Base-by-base conservation (phyloP, 2,329 filamentous ascomycete genomes). In the Pochonia chlamydosporia region DNA sequence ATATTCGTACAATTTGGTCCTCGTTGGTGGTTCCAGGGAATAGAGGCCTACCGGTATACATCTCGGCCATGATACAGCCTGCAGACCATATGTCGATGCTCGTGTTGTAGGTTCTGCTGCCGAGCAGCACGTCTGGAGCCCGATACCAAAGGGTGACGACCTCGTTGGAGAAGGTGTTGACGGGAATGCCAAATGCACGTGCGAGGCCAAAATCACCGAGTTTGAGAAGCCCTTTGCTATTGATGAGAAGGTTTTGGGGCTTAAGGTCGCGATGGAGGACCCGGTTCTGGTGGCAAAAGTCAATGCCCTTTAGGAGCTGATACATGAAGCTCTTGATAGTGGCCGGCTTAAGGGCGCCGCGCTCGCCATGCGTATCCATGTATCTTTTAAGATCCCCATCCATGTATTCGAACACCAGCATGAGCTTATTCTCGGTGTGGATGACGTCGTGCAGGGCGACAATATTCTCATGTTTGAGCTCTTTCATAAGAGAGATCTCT, bases 251-350 rank as follows among this genome's bases (percentile, higher is more conserved):
- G 62, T 97, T 97, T 70, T 97, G 92, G 0, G 92, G 92, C 72
- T 97, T 97, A 24, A 97, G 75, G 58, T 97, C 92, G 50, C 93
- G 87, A 67, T 99, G 93, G 16, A 99, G 79, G 26, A 99, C 93
- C 50, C 93, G 81, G 67, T 97, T 97, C 59, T 96, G 89, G 71
- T 99, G 93, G 72, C 93, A 99, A 65, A 97, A 99, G 52, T 93
- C 91, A 61, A 97, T 96, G 47, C 93, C 93, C 60, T 89, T 85
- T 52, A 97, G 82, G 26, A 99, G 81, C 72, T 99, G 93, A 71
- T 92, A 93, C 92, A 97, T 97, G 78, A 97, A 99, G 21, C 89
- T 95, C 73, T 97, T 97, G 79, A 99, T 96, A 47, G 89, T 93
- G 47, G 79, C 72, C 33, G 89, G 87, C 64, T 96, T 91, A 47